Evolutionary conservation across 352 stramenopile species (phyloP), one percentile per base, ranked within the genome.

Genomic region (Globisporangium mamillatum): DNA sequence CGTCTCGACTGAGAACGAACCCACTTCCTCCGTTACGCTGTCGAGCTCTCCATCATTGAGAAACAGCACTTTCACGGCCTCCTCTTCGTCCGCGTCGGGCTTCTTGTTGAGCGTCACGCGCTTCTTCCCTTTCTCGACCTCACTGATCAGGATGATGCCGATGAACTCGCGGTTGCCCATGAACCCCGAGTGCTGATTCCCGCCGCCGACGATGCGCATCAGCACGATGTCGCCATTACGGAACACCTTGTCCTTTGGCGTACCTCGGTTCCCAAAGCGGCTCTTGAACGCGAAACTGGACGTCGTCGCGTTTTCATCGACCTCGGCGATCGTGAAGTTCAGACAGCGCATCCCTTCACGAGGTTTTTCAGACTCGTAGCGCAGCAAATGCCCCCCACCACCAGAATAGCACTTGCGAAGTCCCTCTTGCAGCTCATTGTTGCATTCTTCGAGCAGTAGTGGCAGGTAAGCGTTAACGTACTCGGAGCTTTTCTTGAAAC

Each of bases 261-360:
- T 84, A 1, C 71, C 71, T n/a, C 68, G 60, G 18, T 58, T 44
- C 6, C 57, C 52, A 34, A 70, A 64, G 55, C 68, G 41, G 25
- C 56, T 65, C 62, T 73, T 73, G 48, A 71, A 71, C n/a, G 60
- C 64, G 24, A 68, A 69, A 29, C 60, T 75, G n/a, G 62, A 62
- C 25, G 58, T 75, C 10, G 52, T 70, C 46, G 50, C 54, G 5
- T 61, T 59, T 20, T 85, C 74, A 20, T 82, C 81, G 38, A 74
- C 80, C 56, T 93, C 72, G 8, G 88, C 77, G 48, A 93, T 80
- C 24, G 72, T 92, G 22, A 95, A 91, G 32, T 63, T 90, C 50
- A 96, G 70, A 34, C 84, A 91, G 0, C 89, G 82, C 85, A 96
- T 94, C 0, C 86, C 86, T 77, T 96, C 89, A 20, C 82, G 78